A percentile compares a stretch with the other conserved stretches of the same genome.
Conservation (phyloP, 345 rosid species). For the Carallia brachiata region DNA sequence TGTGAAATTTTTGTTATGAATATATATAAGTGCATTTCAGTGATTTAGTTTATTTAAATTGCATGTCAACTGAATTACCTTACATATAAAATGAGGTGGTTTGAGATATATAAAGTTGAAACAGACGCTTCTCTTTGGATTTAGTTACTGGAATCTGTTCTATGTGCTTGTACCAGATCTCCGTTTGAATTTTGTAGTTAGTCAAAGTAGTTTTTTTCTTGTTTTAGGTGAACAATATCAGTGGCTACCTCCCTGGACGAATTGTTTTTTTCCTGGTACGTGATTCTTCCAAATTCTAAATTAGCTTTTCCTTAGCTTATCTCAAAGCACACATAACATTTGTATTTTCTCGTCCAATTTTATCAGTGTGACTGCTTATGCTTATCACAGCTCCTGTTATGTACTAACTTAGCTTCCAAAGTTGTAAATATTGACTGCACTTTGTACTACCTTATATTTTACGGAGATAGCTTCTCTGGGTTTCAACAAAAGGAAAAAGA, state of each 20-base stretch:
- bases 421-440: not conserved
- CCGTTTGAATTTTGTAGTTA: conserved; percentile 6
- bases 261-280: conserved; percentile 98
- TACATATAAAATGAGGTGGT: too few relatives aligned
- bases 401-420: not conserved
- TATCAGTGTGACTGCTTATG: not conserved
- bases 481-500: too few relatives aligned
- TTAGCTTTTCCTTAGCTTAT: conserved; percentile 1
- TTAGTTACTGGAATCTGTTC: not conserved
- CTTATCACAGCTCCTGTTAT: too few relatives aligned
- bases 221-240: conserved; percentile 88
- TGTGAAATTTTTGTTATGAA: too few relatives aligned
- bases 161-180: not conserved
- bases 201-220: not conserved
- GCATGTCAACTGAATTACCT: too few relatives aligned
- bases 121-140: not conserved
- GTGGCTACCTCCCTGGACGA: conserved; percentile 99
- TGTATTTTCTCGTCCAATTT: not conserved
- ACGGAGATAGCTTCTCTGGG: not conserved
- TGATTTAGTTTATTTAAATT: too few relatives aligned
- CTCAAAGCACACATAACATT: not conserved
- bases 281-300: conserved; percentile 7
- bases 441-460: not conserved
- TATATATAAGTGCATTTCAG: too few relatives aligned
- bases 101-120: too few relatives aligned